Evolutionary conservation across 2,329 filamentous ascomycete genomes (phyloP).

Genomic region (Aureobasidium sp.): DNA sequence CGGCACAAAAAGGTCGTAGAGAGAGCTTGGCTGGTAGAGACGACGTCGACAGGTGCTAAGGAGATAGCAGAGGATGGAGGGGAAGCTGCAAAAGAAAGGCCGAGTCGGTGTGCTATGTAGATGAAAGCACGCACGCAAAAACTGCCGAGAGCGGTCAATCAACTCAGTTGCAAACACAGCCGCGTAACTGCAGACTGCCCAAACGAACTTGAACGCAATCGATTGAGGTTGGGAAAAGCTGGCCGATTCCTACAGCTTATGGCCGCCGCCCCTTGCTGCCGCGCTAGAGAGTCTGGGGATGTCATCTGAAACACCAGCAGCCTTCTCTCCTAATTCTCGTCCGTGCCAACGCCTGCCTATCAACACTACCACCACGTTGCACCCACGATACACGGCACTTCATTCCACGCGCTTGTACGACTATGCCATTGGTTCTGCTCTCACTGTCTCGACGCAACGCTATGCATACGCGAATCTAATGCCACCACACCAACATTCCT

Average conservation of each 20-base stretch:
- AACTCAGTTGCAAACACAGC: neutral
- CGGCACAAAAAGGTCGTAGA: neutral
- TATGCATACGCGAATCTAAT: neutral
- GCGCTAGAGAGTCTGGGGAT: constrained; percentile 4
- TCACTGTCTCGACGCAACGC: neutral
- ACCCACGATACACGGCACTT: neutral
- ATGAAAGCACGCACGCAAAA: neutral
- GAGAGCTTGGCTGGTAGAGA: neutral
- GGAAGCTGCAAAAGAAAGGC: neutral
- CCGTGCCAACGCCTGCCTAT: neutral
- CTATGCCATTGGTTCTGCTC: neutral
- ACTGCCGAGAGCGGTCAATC: neutral
- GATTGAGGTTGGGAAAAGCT: neutral
- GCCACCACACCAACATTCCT: neutral
- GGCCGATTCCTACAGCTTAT: neutral
- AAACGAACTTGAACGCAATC: neutral
- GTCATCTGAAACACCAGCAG: neutral
- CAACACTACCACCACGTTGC: neutral
- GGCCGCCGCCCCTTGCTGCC: neutral
- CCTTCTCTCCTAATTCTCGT: too few relatives aligned
- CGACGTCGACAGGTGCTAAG: neutral
- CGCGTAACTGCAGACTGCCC: neutral
- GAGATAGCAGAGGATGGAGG: neutral
- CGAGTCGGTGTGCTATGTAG: constrained; percentile 6
- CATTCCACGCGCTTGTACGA: neutral